These are phyloP conservation scores for Camellia granthamiana DNA, from an alignment of 148 eudicot species.

Conservation along the genomic window DNA sequence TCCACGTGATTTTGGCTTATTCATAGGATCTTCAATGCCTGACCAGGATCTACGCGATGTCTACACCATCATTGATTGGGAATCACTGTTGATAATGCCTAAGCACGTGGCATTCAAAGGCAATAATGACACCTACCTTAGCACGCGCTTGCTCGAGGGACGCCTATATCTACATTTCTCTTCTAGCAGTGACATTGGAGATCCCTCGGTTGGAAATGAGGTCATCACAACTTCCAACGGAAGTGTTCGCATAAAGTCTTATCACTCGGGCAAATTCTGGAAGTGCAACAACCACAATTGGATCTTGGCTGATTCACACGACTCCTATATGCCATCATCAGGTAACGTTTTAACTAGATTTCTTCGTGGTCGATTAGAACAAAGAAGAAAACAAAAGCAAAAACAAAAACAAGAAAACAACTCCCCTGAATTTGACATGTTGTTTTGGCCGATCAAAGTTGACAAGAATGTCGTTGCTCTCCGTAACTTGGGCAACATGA, in stretches of 20 bases:
- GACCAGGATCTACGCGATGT: not conserved
- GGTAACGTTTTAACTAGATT: no score
- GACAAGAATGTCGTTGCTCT: not conserved
- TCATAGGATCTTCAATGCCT: not conserved
- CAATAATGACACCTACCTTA: constrained; percentile 5
- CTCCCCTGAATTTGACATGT: not conserved
- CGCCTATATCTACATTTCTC: not conserved
- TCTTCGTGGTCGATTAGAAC: no score
- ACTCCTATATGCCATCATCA: not conserved
- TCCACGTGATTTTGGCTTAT: not conserved
- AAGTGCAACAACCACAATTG: constrained; percentile 11
- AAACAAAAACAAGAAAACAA: not conserved
- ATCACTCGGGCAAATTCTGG: constrained; percentile 11
- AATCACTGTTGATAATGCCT: not conserved
- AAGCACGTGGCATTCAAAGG: not conserved
- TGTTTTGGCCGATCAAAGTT: constrained; percentile 4
- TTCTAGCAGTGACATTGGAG: not conserved
- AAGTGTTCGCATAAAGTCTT: constrained; percentile 12
- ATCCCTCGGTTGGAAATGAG: not conserved
- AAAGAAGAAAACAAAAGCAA: no score
- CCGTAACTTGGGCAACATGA: not conserved
- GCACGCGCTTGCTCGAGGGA: not conserved
- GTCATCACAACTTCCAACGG: constrained; percentile 15
- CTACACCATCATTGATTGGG: not conserved
- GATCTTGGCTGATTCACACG: constrained; percentile 15